These are phyloP conservation scores for Aspergillus bridgeri DNA, from an alignment of 495 filamentous ascomycete species.

Conservation along the genomic window DNA sequence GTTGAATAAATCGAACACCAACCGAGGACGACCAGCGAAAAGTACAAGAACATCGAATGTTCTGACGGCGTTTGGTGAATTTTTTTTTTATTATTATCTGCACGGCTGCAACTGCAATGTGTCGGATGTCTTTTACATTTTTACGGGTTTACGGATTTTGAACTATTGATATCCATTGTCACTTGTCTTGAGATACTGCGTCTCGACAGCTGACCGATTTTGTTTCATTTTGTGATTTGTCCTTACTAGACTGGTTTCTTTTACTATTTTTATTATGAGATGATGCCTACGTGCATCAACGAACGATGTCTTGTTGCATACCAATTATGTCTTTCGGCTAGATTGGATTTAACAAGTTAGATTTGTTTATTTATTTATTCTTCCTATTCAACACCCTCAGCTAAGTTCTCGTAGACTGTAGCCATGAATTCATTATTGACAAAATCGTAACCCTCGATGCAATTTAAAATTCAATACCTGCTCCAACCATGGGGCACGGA, in stretches of 20 bases:
- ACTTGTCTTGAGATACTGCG: slow-evolving; percentile 12
- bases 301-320: slow-evolving; percentile 1
- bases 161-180: slow-evolving; percentile 36
- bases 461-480: no score
- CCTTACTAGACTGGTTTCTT: slow-evolving; percentile 17
- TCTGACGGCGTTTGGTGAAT: slow-evolving; percentile 13
- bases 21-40: slow-evolving; percentile 8
- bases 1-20: slow-evolving; percentile 43
- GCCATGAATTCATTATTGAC: no score
- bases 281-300: slow-evolving; percentile 9
- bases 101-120: neutral
- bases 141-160: slow-evolving; percentile 14
- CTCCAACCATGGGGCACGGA: no score
- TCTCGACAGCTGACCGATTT: slow-evolving; percentile 1
- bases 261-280: slow-evolving; percentile 13
- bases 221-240: slow-evolving; percentile 7
- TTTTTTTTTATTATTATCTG: slow-evolving; percentile 1
- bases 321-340: slow-evolving; percentile 1
- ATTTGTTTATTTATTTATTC: neutral
- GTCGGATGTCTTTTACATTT: neutral
- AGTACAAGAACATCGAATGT: neutral
- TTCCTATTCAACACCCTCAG: no score
- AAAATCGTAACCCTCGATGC: no score
- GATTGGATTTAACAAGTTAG: neutral
- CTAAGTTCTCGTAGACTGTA: no score